Percentiles rank a stretch among this genome's conserved stretches.
Conservation (phyloP, 345 rosid species). For the Noccaea bulbosa region DNA sequence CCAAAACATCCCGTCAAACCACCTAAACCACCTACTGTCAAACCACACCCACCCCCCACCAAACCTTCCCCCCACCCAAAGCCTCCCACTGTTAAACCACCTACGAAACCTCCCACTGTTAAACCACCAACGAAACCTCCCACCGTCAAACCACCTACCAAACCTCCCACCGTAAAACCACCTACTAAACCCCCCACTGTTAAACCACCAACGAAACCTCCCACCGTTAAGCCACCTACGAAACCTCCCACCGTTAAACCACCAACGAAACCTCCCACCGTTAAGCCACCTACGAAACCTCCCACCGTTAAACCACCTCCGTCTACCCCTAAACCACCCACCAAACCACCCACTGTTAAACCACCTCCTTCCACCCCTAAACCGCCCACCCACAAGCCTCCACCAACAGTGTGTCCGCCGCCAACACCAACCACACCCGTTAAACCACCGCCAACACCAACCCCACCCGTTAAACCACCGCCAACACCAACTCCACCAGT, state of each 20-base stretch:
- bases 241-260: constrained; percentile 47
- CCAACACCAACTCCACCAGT: constrained; percentile 34
- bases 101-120: constrained; percentile 29
- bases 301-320: constrained; percentile 26
- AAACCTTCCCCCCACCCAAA: constrained; percentile 27
- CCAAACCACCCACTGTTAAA: constrained; percentile 16
- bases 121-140: constrained; percentile 26
- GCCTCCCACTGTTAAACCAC: constrained; percentile 33
- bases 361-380: not conserved
- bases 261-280: not conserved
- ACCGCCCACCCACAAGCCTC: constrained; percentile 28
- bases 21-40: constrained; percentile 38
- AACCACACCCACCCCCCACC: constrained; percentile 41
- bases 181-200: constrained; percentile 39
- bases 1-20: constrained; percentile 44
- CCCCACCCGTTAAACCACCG: not conserved
- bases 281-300: not conserved
- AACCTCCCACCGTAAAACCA: constrained; percentile 25
- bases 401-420: constrained; percentile 14
- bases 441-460: not conserved
- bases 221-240: constrained; percentile 39
- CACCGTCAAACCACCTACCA: constrained; percentile 13
- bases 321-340: constrained; percentile 38
- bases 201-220: constrained; percentile 38
- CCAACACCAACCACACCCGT: constrained; percentile 10